Conservation (phyloP, 2,329 filamentous ascomycete species). For the Neocucurbitaria cava region DNA sequence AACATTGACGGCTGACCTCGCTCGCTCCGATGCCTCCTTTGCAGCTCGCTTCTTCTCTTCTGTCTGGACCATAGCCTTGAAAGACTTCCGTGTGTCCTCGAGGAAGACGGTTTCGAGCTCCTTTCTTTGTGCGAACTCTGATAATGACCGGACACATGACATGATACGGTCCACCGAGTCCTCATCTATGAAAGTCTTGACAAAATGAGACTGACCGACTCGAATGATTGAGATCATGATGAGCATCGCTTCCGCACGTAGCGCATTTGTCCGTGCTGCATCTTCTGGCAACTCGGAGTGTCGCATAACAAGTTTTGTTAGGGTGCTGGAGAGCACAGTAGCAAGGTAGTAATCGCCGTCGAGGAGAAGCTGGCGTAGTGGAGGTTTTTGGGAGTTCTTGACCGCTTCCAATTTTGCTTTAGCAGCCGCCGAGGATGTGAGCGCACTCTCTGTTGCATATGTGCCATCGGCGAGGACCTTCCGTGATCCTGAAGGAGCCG, state of each 20-base stretch:
- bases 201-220: constrained; percentile 97
- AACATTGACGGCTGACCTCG: constrained; percentile 91
- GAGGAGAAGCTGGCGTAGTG: constrained; percentile 86
- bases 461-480: constrained; percentile 96
- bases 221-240: constrained; percentile 99
- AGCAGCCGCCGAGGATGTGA: constrained; percentile 89
- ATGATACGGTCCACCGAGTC: constrained; percentile 99
- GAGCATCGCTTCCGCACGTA: constrained; percentile 96
- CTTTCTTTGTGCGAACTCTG: constrained; percentile 88
- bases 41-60: constrained; percentile 98
- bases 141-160: constrained; percentile 91
- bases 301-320: constrained; percentile 97
- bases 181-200: constrained; percentile 96
- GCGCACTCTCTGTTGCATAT: constrained; percentile 94
- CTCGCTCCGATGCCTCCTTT: constrained; percentile 90
- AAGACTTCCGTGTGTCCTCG: constrained; percentile 92
- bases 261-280: constrained; percentile 84
- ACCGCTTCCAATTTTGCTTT: constrained; percentile 94
- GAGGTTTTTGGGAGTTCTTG: constrained; percentile 95
- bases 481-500: constrained; percentile 81
- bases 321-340: constrained; percentile 91
- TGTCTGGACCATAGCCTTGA: constrained; percentile 94
- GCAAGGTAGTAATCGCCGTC: constrained; percentile 97
- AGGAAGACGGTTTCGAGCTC: constrained; percentile 92
- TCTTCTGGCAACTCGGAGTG: constrained; percentile 93